Base-by-base conservation (phyloP, 2,329 filamentous ascomycete species). In the Talaromyces sp. region DNA sequence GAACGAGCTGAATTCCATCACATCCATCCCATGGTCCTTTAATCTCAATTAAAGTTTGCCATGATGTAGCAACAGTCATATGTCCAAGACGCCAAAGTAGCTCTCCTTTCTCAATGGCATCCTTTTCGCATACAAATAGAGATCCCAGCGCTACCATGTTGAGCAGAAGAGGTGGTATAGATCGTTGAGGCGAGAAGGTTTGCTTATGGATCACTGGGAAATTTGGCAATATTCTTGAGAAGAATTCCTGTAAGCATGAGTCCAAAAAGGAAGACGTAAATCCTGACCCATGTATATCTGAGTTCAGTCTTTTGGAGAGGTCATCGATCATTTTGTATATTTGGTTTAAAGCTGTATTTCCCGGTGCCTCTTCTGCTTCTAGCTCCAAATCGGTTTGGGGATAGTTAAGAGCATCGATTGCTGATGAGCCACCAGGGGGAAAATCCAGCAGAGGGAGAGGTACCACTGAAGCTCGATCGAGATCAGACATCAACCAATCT, bases 41-140 rank as follows among this genome's bases (percentile, higher is more conserved):
- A 4, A 52, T 44, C 14, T 41, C 51, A 24, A 61, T 55, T 16
- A 63, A 29, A 0, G 58, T 52, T 17, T 57, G 51, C 60, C 60
- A 63, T 24, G 58, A 61, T 10, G 58, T 62, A 9, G 61, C 57
- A 11, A 61, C 60, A 5, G 61, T 54, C 1, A 58, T 57, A 24
- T 63, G 56, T 7, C 58, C 60, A 3, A 64, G 36, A 19, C 60
- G 46, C 61, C 60, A 62, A 14, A 64, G 52, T 24, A 64, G 52
- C 33, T 63, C 60, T 4, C 55, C 61, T 32, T 61, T 64, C 5
- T 49, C 49, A 2, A 46, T 14, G 2, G 58, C 51, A 7, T 52
- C 52, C 3, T 54, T 51, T 7, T 55, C 47, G 19, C 47, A 60
- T 7, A 57, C 55, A 39, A 60, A 62, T 1, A 63, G 32, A 16